Base-by-base conservation (phyloP, 768 basidiomycete genomes). In the Paxillus ammoniavirescens region DNA sequence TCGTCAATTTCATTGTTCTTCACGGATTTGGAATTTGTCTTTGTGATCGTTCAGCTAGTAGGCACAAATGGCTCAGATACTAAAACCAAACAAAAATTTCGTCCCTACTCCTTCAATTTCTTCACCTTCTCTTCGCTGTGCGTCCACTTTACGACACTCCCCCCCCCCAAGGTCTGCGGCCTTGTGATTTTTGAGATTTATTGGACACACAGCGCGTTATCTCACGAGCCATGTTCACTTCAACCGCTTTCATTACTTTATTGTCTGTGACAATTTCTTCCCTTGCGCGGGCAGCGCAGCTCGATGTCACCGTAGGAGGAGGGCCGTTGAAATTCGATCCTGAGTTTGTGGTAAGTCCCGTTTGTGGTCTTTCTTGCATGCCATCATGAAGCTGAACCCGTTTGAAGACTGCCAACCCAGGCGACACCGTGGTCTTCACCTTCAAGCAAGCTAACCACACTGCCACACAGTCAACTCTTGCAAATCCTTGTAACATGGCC, bases 401-500 rank as follows among this genome's bases (percentile, higher is more conserved):
- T 15, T 36, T 23, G 10, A 37, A 83, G 82, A 77, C 62, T 53
- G 82, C 77, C 10, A 66, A 62, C 28, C 48, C 66, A 9, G 81
- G 81, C 26, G 82, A 85, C 56, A 61, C 62, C 5, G 69, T 84
- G 28, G 47, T 64, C 38, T 85, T 85, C 61, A 71, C 60, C 23
- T 84, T 85, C 72, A 58, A 73, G 58, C 77, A 79, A 65, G 77
- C 81, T 61, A 85, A 84, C 62, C 83, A 80, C 51, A 83, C 82
- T 6, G 80, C 73, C 17, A 83, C 82, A 1, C 83, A 83, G 55
- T 83, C 81, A 5, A 69, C 78, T 1, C 72, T 85, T n/a, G 68
- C 63, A 0, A 66, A 59, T 10, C 84, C 84, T 4, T 86, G 84
- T 57, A 43, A 62, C 0, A 68, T 67, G 6, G 46, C 68, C 9